Evolutionary conservation across 2,329 filamentous ascomycete species (phyloP).

Genomic region (Aureobasidium sp.): DNA sequence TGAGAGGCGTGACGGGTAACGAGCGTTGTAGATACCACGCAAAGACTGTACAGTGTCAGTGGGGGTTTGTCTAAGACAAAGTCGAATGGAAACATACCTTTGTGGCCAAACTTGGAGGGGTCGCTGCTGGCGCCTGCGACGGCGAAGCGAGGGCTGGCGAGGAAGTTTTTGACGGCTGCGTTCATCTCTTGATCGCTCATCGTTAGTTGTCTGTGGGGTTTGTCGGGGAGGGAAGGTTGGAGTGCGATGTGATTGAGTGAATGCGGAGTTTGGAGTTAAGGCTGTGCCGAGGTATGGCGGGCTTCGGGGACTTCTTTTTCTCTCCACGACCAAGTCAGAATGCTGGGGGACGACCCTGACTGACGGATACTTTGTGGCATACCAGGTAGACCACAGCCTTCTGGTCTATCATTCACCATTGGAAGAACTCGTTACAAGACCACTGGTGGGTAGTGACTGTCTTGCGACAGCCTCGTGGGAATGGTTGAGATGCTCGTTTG

Average conservation of each 20-base stretch:
- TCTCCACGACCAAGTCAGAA: neutral
- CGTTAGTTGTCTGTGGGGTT: neutral
- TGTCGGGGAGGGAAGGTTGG: neutral
- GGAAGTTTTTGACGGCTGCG: slow-evolving; percentile 66
- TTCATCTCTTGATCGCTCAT: slow-evolving; percentile 43
- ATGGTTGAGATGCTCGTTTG: neutral
- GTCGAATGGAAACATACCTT: slow-evolving; percentile 45
- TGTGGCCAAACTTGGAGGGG: slow-evolving; percentile 77
- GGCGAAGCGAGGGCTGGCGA: slow-evolving; percentile 69
- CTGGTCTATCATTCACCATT: neutral
- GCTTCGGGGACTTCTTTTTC: neutral
- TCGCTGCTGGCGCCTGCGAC: slow-evolving; percentile 87
- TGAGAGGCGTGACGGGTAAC: slow-evolving; percentile 73
- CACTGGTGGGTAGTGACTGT: too few species aligned
- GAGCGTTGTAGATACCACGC: slow-evolving; percentile 75
- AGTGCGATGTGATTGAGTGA: neutral
- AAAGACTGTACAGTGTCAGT: slow-evolving; percentile 53
- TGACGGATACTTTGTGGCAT: neutral
- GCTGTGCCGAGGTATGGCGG: neutral
- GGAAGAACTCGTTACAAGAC: neutral
- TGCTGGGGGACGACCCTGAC: neutral
- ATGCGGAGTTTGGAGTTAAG: slow-evolving; percentile 1
- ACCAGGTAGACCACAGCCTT: neutral
- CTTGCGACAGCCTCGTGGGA: neutral
- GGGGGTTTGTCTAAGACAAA: neutral